Base-by-base conservation (phyloP, 2,329 filamentous ascomycete species). In the Coniochaeta prunicola region DNA sequence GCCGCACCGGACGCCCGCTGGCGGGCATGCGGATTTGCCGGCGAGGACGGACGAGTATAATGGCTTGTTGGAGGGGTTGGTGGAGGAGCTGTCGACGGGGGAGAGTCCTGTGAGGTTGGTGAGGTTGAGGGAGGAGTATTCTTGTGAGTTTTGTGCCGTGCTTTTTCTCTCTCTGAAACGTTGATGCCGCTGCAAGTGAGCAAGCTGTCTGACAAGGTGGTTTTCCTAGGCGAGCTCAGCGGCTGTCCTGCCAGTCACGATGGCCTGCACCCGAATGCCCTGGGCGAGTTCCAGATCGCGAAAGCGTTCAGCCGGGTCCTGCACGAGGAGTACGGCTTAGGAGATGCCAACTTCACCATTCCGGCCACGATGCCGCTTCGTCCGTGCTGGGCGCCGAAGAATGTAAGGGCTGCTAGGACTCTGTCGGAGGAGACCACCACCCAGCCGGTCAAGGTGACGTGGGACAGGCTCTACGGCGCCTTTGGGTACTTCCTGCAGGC, bases 261-360 rank as follows among this genome's bases (percentile, higher is more conserved):
- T 63, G 76, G 75, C 10, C 62, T 78, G 9, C 76, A 79, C 58
- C 76, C 75, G 0, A 74, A 73, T 54, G 68, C 68, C 6, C 63
- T 71, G 1, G 76, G 74, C 17, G 75, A 78, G 55, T 75, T 67
- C 60, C 68, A 77, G 58, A 74, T 78, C 56, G 74, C 76, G 2
- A 63, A 68, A 48, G 74, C 74, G 10, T 78, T 77, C 63, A 67
- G 70, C 2, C 57, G 61, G 10, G 66, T 68, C 8, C 67, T 76
- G 10, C 42, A 67, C 28, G 54, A 64, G 0, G 50, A 58, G 8
- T 70, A 69, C 26, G 40, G 55, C 24, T 31, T 71, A 30, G 69
- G 69, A 2, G 57, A n/a, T 3, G 56, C 8, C 2, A 58, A 61
- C 10, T 60, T 72, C 4, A 53, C 17, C 1, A 62, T 72, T 0